These are phyloP conservation scores for Oxytropis ochrocephala DNA, from an alignment of 306 rosid genomes.

Conservation along the genomic window DNA sequence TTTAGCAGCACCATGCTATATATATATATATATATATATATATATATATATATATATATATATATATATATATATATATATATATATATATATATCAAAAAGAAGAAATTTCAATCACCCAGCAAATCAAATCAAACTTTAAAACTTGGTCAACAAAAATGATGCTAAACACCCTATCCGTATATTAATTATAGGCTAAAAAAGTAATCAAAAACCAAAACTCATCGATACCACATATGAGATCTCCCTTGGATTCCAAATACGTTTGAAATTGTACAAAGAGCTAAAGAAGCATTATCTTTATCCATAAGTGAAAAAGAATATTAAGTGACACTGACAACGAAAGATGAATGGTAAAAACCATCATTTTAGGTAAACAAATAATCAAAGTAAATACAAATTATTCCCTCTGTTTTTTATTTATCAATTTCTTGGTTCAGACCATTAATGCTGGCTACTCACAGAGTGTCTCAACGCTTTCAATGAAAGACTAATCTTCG, in stretches of 20 bases:
- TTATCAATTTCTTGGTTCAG: too few relatives aligned
- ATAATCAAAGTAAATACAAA: too few relatives aligned
- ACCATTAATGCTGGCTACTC: too few relatives aligned
- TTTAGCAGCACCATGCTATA: too few relatives aligned
- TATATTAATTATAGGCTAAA: conserved; percentile 5
- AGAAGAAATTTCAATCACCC: not conserved
- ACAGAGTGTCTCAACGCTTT: too few relatives aligned
- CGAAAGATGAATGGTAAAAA: conserved; percentile 35
- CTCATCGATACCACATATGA: conserved; percentile 24
- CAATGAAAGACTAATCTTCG: too few relatives aligned
- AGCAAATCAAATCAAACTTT: not conserved
- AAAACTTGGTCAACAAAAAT: conserved; percentile 18
- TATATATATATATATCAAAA: not conserved
- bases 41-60: too few relatives aligned
- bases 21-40: too few relatives aligned
- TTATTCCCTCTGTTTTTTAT: too few relatives aligned
- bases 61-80: too few relatives aligned
- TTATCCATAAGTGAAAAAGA: conserved; percentile 4
- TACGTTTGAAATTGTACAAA: conserved; percentile 17
- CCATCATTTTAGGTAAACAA: conserved; percentile 26
- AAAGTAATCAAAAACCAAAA: conserved; percentile 24
- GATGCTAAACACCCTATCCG: conserved; percentile 22
- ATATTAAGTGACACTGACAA: conserved; percentile 31
- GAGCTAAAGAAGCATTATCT: conserved; percentile 29
- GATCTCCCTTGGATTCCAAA: conserved; percentile 53